Evolutionary conservation across 2,329 filamentous ascomycete species (phyloP), one percentile per base, ranked within the genome.

Genomic region (Ceratocystis albifundus): DNA sequence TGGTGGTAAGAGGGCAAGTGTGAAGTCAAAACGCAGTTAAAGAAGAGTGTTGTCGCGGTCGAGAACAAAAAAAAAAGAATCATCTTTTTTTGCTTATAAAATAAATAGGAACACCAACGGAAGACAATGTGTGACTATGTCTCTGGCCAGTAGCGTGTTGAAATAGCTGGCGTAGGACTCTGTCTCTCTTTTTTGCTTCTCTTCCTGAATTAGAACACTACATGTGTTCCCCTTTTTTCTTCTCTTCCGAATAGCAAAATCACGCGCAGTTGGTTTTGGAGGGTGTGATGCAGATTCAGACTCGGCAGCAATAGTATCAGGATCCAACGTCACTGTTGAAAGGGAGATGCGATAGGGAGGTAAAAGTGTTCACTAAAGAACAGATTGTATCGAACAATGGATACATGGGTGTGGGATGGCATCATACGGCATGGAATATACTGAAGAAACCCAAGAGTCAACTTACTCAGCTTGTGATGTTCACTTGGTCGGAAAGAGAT

Each of bases 151-250:
- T 25, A 45, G 36, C 15, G n/a, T 36, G 61, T 62, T 44, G 61
- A 45, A 46, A 25, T 45, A 62, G 32, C 25, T 44, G 61, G 4
- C 28, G 28, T 8, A 59, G 55, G 30, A 36, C 55, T 17, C 53
- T 59, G 55, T 36, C 55, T 59, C 55, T 30, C 55, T 59, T 59
- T 59, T n/a, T 59, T 22, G 17, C 17, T 36, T 59, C 28, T 59
- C 30, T 36, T 36, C 28, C n/a, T 36, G 55, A 15, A 59, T 8
- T 32, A n/a, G 7, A 17, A 12, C 20, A 59, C 15, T 3, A 8
- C 12, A 59, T 36, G 20, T 6, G 15, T 59, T 59, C 55, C 55
- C 55, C 28, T 59, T 12, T 59, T 30, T n/a, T 30, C 2, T n/a
- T 30, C 12, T 28, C 36, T 41, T 41, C 12, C 28, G 55, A 25